Percentiles rank a stretch among this genome's conserved stretches.
Conservation (phyloP, 2,329 filamentous ascomycete genomes). For the Hymenoscyphus salicellus region DNA sequence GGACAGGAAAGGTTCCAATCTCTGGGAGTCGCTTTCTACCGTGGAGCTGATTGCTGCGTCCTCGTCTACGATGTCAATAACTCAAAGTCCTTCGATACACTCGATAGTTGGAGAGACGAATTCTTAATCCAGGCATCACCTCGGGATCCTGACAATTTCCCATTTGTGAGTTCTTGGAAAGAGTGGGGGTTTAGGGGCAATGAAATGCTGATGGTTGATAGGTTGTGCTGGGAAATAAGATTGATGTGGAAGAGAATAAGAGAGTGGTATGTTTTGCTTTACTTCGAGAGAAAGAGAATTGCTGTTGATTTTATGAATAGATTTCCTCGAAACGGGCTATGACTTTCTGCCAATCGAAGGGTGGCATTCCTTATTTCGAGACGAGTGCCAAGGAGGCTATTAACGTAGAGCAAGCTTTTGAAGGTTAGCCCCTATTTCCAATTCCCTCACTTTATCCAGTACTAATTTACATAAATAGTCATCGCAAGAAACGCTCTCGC, state of each 20-base stretch:
- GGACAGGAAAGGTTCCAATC: constrained; percentile 98
- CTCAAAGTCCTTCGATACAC: constrained; percentile 96
- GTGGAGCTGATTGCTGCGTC: constrained; percentile 95
- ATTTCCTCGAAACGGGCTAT: constrained; percentile 94
- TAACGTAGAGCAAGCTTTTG: constrained; percentile 88
- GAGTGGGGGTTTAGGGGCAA: constrained; percentile 2
- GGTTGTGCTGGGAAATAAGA: constrained; percentile 98
- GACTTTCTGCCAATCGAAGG: constrained; percentile 97
- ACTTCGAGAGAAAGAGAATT: neutral
- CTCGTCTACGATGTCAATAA: constrained; percentile 99
- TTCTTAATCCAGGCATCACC: constrained; percentile 97
- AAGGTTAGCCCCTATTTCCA: constrained; percentile 42
- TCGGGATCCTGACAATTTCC: constrained; percentile 94
- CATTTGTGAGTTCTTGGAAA: constrained; percentile 68
- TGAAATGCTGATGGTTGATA: constrained; percentile 39
- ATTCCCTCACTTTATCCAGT: constrained; percentile 7
- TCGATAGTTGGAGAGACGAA: constrained; percentile 98
- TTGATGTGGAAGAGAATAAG: constrained; percentile 97
- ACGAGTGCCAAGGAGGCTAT: constrained; percentile 98
- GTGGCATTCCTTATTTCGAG: constrained; percentile 97
- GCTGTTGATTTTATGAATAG: constrained; percentile 42
- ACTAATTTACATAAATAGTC: constrained; percentile 51
- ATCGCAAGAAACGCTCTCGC: constrained; percentile 93
- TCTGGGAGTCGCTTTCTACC: constrained; percentile 93
- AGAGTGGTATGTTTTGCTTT: constrained; percentile 63